Base-by-base conservation (phyloP, 441 rosid genomes). In the Omphalea diandra region DNA sequence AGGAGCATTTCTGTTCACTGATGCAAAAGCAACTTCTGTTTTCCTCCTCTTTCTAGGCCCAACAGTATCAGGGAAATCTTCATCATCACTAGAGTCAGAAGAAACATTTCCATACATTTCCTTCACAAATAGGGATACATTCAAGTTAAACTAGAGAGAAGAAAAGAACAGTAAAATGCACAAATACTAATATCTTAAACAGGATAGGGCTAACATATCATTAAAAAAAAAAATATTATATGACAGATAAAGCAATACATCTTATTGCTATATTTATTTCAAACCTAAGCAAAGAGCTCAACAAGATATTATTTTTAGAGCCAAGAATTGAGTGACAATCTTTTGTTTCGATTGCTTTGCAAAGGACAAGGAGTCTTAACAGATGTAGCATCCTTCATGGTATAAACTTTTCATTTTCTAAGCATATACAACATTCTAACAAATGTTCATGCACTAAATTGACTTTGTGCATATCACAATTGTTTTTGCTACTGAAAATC, bases 81-180 rank as follows among this genome's bases (percentile, higher is more conserved):
- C 93, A 83, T n/a, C n/a, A n/a, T 87, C 91, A 78, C 91, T 85
- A 12, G 97, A 83, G 59, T 83, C 83, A 2, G 91, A 72, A 18
- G 89, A 67, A 74, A 65, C 81, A 75, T 85, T 75, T 59, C 86
- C 96, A 82, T 86, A 91, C 53, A 88, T 83, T 82, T 87, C 98
- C 97, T 95, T 78, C 69, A 76, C 72, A 75, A 75, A 67, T 56
- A 78, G 38, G 32, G 41, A 57, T 24, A 58, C 36, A 75, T 50
- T 58, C 69, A 33, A 70, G 79, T 29, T 46, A 60, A 74, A n/a
- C 57, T 59, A 27, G 26, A 56, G 20, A 66, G 53, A 52, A 33
- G 33, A 57, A 70, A 38, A 11, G 11, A 75, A 31, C 32, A 54
- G 5, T 54, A 22, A n/a, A 54, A 27, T 26, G 32, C 33, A 54